Percentiles rank a stretch among this genome's conserved stretches.
These are phyloP conservation scores for Aphanomyces astaci DNA, from an alignment of 352 stramenopile species.

Conservation along the genomic window DNA sequence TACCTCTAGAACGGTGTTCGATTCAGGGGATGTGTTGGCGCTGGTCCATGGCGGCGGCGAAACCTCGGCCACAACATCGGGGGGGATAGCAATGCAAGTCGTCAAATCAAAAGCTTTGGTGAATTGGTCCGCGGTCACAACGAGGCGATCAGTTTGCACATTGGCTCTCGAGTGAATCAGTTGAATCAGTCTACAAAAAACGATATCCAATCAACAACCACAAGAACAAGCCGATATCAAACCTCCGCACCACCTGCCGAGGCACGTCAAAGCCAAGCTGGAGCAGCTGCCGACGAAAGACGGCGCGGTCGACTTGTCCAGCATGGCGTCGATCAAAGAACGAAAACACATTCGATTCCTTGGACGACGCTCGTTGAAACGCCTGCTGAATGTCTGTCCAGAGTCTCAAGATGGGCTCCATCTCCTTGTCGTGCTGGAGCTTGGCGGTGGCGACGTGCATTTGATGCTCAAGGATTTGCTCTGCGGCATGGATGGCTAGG, in stretches of 20 bases:
- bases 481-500: background rate
- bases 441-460: background rate
- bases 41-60: too few species aligned
- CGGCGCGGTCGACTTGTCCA: slow-evolving; percentile 50
- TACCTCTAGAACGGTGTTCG: too few species aligned
- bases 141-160: background rate
- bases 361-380: background rate
- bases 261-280: slow-evolving; percentile 49
- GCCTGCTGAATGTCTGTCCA: slow-evolving; percentile 14
- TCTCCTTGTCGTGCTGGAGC: background rate
- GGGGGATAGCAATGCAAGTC: background rate
- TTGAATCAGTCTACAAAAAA: slow-evolving; percentile 8
- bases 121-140: slow-evolving; percentile 12
- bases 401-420: slow-evolving; percentile 10
- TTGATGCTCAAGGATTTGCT: background rate
- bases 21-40: too few species aligned
- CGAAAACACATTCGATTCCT: background rate
- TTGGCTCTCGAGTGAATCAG: slow-evolving; percentile 5
- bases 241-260: slow-evolving; percentile 54
- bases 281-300: slow-evolving; percentile 43
- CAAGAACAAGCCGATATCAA: background rate
- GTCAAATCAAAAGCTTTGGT: slow-evolving; percentile 2
- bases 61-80: too few species aligned
- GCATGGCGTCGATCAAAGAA: slow-evolving; percentile 26
- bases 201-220: background rate